phyloP scores from a whole-genome alignment of 371 early-diverging fungal species.

The Syncephalastrum sp. region DNA sequence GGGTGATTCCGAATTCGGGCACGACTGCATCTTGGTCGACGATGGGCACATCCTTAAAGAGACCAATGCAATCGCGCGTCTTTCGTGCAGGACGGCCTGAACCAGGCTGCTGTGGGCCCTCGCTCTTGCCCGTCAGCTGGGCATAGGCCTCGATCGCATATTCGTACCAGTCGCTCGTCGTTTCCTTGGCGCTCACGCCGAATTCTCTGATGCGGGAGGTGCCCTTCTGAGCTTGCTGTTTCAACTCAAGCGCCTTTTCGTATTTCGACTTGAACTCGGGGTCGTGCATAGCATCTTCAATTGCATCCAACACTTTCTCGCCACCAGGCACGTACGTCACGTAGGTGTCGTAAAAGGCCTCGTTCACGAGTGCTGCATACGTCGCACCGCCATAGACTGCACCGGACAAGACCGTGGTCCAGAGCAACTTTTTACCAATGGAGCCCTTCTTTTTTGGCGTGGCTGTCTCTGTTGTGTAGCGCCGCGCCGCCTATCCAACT shows the following conservation, averaged over 20 bases:
- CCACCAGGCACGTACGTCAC: constrained; percentile 49
- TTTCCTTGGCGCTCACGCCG: constrained; percentile 24
- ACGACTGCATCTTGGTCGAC: constrained; percentile 22
- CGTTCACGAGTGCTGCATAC: constrained; percentile 39
- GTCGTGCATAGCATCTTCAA: constrained; percentile 36
- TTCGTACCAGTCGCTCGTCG: constrained; percentile 40
- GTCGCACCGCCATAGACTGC: constrained; percentile 41
- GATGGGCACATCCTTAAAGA: constrained; percentile 37
- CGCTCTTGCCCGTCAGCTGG: constrained; percentile 33
- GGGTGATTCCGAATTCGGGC: constrained; percentile 18
- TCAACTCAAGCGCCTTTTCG: constrained; percentile 20
- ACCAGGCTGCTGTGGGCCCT: constrained; percentile 13
- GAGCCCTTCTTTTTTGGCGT: constrained; percentile 16
- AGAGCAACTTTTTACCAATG: constrained; percentile 32
- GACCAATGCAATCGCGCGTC: constrained; percentile 2
- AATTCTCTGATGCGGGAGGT: constrained; percentile 16
- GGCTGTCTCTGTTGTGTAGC: constrained; percentile 14
- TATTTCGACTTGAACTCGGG: constrained; percentile 26
- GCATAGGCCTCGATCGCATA: constrained; percentile 32
- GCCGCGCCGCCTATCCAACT: constrained; percentile 8
- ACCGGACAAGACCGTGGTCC: constrained; percentile 28
- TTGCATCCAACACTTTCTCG: constrained; percentile 33
- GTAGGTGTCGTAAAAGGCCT: constrained; percentile 45
- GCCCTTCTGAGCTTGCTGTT: constrained; percentile 18
- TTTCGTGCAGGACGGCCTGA: constrained; percentile 9